Base-by-base conservation (phyloP, 805 yeast species). In the Cyberlindnera meyerae region DNA sequence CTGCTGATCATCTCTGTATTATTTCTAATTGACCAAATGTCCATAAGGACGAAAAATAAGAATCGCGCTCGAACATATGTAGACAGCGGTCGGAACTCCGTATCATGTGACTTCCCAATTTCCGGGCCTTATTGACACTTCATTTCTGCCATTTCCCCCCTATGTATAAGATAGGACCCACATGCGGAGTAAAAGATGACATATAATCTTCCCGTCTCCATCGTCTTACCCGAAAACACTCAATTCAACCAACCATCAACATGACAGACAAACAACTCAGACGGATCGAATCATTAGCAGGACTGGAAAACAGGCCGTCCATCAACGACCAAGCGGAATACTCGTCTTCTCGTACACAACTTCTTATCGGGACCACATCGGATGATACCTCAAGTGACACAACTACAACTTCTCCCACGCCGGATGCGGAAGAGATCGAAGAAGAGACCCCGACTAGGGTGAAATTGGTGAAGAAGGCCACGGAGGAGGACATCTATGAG, bases 1-100 rank as follows among this genome's bases (percentile, higher is more conserved):
- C 94, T 93, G 97, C 97, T 90, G 89, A 90, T 93, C 97, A 90
- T 90, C 98, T 90, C 97, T 90, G 98, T 90, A 90, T 90, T 88
- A 95, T 82, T 90, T 89, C 96, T 82, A 89, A 82, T 90, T 90
- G 97, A 90, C 97, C 90, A 87, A 82, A 79, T 81, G 90, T 79
- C 88, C 85, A 80, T 75, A 70, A 73, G 55, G 80, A 36, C 40
- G 18, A 18, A 14, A 27, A 14, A 27, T 7, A 6, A 6, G 18
- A 24, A 11, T 11, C 11, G 13, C 27, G 14, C 27, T 7, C 14
- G 7, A 7, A n/a, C n/a, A n/a, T n/a, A n/a, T n/a, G n/a, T n/a
- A n/a, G n/a, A n/a, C n/a, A n/a, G n/a, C n/a, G n/a, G 14, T 11
- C n/a, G 14, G n/a, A 24, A n/a, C n/a, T n/a, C n/a, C n/a, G n/a